Evolutionary conservation across 257 asterid species (phyloP).

Genomic region (Rehmannia glutinosa): DNA sequence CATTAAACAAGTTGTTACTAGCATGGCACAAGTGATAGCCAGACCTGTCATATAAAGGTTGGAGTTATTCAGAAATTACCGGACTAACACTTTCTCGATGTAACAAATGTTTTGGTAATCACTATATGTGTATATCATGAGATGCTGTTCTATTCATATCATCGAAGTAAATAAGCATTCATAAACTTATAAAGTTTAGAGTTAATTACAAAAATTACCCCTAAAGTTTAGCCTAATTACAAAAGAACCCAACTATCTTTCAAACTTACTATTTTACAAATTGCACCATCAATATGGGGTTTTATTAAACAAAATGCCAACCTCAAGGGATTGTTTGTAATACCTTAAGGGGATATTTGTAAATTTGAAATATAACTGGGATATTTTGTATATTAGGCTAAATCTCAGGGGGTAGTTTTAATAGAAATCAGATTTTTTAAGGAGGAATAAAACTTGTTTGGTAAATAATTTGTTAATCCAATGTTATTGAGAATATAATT

Average conservation of each 20-base stretch:
- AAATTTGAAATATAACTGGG: too few species aligned
- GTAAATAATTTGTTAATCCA: background rate
- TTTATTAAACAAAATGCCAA: too few species aligned
- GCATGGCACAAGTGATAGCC: constrained; percentile 65
- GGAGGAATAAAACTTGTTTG: background rate
- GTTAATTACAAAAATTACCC: too few species aligned
- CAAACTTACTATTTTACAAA: too few species aligned
- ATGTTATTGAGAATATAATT: background rate
- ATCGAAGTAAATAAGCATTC: background rate
- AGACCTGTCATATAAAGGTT: constrained; percentile 44
- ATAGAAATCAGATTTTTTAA: background rate
- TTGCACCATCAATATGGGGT: too few species aligned
- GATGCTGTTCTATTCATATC: background rate
- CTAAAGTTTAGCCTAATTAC: too few species aligned
- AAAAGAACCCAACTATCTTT: too few species aligned
- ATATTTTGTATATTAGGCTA: too few species aligned
- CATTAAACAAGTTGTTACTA: constrained; percentile 88
- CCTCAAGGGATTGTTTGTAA: too few species aligned
- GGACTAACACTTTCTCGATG: background rate
- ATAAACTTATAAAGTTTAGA: background rate
- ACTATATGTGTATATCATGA: background rate
- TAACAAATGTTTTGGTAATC: background rate
- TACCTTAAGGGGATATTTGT: too few species aligned
- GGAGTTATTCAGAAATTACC: background rate
- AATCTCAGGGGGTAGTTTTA: too few species aligned